A percentile compares a stretch with the other conserved stretches of the same genome.
Conservation (phyloP, 768 basidiomycete species). For the Phaffia tasmanica region DNA sequence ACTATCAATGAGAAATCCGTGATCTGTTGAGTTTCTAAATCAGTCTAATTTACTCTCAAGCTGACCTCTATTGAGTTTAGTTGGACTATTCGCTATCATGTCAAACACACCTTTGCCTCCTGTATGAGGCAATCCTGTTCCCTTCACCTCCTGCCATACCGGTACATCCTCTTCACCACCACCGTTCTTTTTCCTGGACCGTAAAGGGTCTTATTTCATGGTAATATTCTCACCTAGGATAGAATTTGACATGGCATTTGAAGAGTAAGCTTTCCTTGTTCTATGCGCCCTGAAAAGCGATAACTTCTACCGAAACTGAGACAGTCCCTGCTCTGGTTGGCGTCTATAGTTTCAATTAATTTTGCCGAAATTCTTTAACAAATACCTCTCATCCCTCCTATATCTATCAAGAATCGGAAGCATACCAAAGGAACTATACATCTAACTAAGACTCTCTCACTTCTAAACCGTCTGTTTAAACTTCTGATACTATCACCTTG, state of each 20-base stretch:
- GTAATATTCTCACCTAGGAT: neutral
- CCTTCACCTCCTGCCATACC: no score
- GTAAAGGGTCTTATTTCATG: no score
- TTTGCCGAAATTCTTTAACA: neutral
- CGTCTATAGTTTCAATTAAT: neutral
- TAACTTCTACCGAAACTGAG: neutral
- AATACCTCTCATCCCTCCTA: neutral
- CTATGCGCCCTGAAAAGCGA: no score
- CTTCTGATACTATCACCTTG: neutral
- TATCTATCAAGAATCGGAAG: neutral
- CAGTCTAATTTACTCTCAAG: no score
- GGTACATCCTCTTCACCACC: no score
- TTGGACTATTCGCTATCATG: no score
- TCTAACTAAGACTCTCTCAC: neutral
- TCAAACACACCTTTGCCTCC: no score
- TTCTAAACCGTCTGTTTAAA: neutral
- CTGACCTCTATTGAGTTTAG: no score
- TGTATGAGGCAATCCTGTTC: no score
- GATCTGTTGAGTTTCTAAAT: no score
- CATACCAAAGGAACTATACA: neutral
- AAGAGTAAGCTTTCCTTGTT: neutral
- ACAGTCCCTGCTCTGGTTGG: neutral
- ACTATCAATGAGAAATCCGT: no score
- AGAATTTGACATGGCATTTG: conserved; percentile 1
- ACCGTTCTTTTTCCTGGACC: no score